phyloP scores from a whole-genome alignment of 179 eudicot genomes.

The Beta lomatogona region DNA sequence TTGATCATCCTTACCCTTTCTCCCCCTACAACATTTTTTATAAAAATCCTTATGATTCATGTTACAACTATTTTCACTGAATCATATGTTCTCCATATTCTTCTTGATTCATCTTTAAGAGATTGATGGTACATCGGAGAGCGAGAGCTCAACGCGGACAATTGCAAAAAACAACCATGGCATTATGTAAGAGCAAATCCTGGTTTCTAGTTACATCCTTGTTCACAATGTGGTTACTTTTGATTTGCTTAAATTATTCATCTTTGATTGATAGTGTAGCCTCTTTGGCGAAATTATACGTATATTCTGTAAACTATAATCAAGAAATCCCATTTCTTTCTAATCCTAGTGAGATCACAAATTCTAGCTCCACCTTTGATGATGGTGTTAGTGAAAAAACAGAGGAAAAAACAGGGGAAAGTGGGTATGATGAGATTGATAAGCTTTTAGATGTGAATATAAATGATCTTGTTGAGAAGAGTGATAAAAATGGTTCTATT shows the following conservation, averaged over 20 bases:
- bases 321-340: conserved; percentile 17
- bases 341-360: not conserved
- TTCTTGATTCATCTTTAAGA: conserved; percentile 3
- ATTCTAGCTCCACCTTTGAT: not conserved
- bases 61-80: not conserved
- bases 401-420: conserved; percentile 8
- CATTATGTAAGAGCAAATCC: conserved; percentile 40
- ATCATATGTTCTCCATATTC: conserved; percentile 4
- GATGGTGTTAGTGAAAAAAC: not conserved
- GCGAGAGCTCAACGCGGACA: conserved; percentile 23
- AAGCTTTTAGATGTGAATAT: conserved; percentile 19
- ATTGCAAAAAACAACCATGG: conserved; percentile 32
- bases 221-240: conserved; percentile 62
- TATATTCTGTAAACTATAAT: conserved; percentile 40
- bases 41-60: not conserved
- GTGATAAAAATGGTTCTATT: not conserved
- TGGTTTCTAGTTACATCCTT: conserved; percentile 50
- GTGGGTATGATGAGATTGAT: conserved; percentile 28
- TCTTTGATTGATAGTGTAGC: conserved; percentile 42
- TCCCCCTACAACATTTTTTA: not conserved
- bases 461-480: conserved; percentile 18
- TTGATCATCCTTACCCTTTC: too few relatives aligned
- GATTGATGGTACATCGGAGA: conserved; percentile 40
- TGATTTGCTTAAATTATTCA: conserved; percentile 61
- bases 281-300: conserved; percentile 32